Base-by-base conservation (phyloP, 805 yeast genomes). In the Sungouiozyma intestinalis region DNA sequence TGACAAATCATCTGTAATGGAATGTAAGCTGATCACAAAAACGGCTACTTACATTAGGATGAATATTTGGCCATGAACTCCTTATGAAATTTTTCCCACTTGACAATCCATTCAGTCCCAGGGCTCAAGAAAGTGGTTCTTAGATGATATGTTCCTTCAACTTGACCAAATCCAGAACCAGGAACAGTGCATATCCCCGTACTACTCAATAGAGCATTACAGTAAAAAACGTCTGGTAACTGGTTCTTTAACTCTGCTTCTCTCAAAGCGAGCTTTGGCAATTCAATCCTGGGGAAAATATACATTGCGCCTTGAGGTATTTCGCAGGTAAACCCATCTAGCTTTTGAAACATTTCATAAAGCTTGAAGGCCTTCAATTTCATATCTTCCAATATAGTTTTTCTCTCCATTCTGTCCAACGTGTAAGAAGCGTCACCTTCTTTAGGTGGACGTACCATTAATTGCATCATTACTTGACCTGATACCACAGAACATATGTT, bases 161-260 rank as follows among this genome's bases (percentile, higher is more conserved):
- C 79, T 65, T 92, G 98, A 21, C 97, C 97, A 54, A 92, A 92
- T 0, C 98, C 98, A 27, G 87, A 79, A 32, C 98, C 98, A 29
- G 98, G 97, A 47, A 92, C 94, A 33, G 94, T 85, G 65, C 98
- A 92, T 45, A 92, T 86, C 51, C 98, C 98, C 8, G 98, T 87
- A 36, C 66, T 61, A 48, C 90, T 90, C 51, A 92, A 72, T 45
- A 92, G 67, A 51, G 81, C 80, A 59, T 81, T 71, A 62, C 97
- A 87, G 68, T 92, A 92, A 48, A 83, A 76, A 59, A 83, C 95
- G 62, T 92, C 99, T 14, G 94, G 81, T 41, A 71, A 66, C 52
- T 76, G 55, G 19, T 74, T 74, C 19, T 58, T 55, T 40, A 68
- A 66, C 41, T 68, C 64, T 17, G 97, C 94, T 36, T 69, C 73